A percentile compares a stretch with the other conserved stretches of the same genome.
Conservation (phyloP, 164 flowering plant genomes). For the Chloranthus sessilifolius region DNA sequence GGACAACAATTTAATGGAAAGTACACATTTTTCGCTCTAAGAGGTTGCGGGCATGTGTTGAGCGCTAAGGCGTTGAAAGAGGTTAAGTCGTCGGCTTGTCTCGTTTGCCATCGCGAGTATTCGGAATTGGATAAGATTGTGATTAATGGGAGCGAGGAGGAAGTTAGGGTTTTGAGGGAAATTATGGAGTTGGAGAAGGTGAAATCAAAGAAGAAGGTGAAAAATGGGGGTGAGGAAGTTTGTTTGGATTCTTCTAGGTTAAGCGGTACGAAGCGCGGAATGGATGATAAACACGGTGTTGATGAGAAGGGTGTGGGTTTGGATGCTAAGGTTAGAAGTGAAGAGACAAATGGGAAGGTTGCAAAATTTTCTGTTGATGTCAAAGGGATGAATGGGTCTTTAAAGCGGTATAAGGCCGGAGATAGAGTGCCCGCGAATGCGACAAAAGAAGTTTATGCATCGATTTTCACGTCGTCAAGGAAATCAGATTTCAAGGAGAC, state of each 20-base stretch:
- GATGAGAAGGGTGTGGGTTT: slow-evolving; percentile 22
- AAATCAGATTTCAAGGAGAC: slow-evolving; percentile 80
- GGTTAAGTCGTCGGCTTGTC: slow-evolving; percentile 64
- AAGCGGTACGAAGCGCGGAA: slow-evolving; percentile 51
- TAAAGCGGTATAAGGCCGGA: slow-evolving; percentile 57
- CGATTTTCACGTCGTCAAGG: slow-evolving; percentile 86
- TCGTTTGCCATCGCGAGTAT: slow-evolving; percentile 70
- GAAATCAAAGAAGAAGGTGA: slow-evolving; percentile 50
- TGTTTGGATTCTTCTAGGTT: slow-evolving; percentile 15
- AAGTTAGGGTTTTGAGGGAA: slow-evolving; percentile 64
- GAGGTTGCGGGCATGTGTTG: slow-evolving; percentile 90
- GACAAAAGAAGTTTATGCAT: slow-evolving; percentile 75
- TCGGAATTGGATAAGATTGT: slow-evolving; percentile 71
- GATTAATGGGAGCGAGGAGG: slow-evolving; percentile 81
- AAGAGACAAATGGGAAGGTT: slow-evolving; percentile 29
- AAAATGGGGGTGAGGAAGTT: slow-evolving; percentile 31
- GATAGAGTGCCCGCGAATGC: slow-evolving; percentile 67
- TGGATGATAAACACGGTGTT: slow-evolving; percentile 40
- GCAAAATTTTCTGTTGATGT: slow-evolving; percentile 21
- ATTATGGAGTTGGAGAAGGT: slow-evolving; percentile 61
- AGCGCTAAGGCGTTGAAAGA: slow-evolving; percentile 93
- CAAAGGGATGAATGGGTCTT: slow-evolving; percentile 25
- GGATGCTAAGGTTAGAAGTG: slow-evolving; percentile 11
- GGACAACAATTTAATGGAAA: slow-evolving; percentile 87
- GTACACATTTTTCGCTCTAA: slow-evolving; percentile 66